phyloP scores from a whole-genome alignment of 768 basidiomycete species.

The Gymnopilus dilepis region DNA sequence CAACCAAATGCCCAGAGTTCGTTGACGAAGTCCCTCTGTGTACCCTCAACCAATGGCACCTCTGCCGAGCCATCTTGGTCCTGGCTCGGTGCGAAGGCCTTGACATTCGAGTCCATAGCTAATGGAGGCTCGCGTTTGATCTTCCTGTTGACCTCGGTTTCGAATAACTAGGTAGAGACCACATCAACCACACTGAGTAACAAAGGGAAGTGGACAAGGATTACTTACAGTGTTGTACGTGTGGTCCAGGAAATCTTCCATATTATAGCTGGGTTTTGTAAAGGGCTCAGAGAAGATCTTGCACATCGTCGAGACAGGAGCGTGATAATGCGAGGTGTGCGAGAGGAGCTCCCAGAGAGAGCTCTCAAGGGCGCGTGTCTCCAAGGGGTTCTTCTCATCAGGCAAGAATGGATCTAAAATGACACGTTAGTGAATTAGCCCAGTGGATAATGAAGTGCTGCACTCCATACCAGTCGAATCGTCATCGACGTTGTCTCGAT shows the following conservation, averaged over 20 bases:
- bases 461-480: constrained; percentile 42
- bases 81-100: constrained; percentile 29
- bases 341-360: constrained; percentile 93
- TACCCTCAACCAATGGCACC: background rate
- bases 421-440: background rate
- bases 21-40: constrained; percentile 14
- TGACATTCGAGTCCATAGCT: constrained; percentile 43
- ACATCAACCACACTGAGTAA: background rate
- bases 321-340: constrained; percentile 82
- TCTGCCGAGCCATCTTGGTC: constrained; percentile 7
- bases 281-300: constrained; percentile 90
- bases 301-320: constrained; percentile 84
- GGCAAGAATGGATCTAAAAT: constrained; percentile 70
- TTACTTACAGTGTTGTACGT: constrained; percentile 75
- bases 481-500: constrained; percentile 54
- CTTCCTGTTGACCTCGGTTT: constrained; percentile 79
- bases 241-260: constrained; percentile 98
- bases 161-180: constrained; percentile 67
- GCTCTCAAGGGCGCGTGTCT: constrained; percentile 81
- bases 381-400: constrained; percentile 71
- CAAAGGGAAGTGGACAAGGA: constrained; percentile 10
- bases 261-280: constrained; percentile 87
- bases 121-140: constrained; percentile 81
- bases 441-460: background rate
- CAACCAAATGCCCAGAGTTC: constrained; percentile 19